Base-by-base conservation (phyloP, 2,329 filamentous ascomycete species). In the Seiridium unicorne region DNA sequence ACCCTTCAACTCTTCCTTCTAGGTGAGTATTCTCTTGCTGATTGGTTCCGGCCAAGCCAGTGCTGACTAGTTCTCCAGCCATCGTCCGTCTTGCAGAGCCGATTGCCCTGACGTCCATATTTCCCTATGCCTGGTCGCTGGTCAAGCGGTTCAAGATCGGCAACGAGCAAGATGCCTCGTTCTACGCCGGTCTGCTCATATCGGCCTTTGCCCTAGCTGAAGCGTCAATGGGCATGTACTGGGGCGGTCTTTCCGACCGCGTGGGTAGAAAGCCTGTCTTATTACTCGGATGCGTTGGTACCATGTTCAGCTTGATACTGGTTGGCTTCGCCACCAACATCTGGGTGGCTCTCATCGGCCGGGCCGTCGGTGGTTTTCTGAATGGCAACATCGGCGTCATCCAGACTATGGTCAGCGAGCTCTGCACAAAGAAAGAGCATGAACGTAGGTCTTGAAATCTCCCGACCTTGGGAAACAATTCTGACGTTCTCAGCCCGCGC, bases 321-420 rank as follows among this genome's bases (percentile, higher is more conserved):
- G 91, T 97, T 6, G 93, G 93, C 36, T 86, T 97, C 68, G 87
- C 93, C 6, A 81, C 84, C 57, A 96, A 90, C 73, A 91, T 97
- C 66, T 94, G 91, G 89, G 76, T 94, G 60, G 93, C 93, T 13
- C 79, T 97, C 49, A 70, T 86, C 38, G 93, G 92, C 11, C 84
- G 93, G 68, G 85, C 88, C 49, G 72, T 95, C 11, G 93, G 92
- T 47, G 93, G 93, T 26, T 81, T 93, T 10, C 81, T 97, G 59
- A 97, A 97, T 73, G 93, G 93, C 61, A 97, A 97, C 70, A 92
- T 96, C 66, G 93, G 91, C 35, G 91, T 95, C 42, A 92, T 95
- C 65, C 90, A 96, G 74, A 96, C 92, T 18, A 96, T 96, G 91
- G 93, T 97, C 11, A 92, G 89, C 35, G 93, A 97, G 74, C 75